Percentiles rank a stretch among this genome's conserved stretches.
These are phyloP conservation scores for Raphanus sativus DNA, from an alignment of 345 rosid species.

Conservation along the genomic window DNA sequence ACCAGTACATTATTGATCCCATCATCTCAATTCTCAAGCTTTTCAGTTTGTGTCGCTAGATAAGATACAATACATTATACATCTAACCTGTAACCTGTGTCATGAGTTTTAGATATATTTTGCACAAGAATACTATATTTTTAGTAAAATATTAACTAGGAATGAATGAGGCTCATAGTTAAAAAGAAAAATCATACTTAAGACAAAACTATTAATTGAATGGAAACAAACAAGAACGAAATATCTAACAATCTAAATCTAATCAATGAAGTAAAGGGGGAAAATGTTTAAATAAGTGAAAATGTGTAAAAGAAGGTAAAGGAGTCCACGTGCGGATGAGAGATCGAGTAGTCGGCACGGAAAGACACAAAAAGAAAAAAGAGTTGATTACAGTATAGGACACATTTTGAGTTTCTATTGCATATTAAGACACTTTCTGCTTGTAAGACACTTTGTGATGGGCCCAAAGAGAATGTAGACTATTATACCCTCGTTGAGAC, in stretches of 20 bases:
- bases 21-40: background rate
- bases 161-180: background rate
- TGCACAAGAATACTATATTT: background rate
- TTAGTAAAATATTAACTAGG: background rate
- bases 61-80: too few relatives aligned
- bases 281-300: background rate
- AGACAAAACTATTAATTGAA: background rate
- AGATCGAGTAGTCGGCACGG: slow-evolving; percentile 1
- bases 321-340: slow-evolving; percentile 24
- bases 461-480: too few relatives aligned
- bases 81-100: background rate
- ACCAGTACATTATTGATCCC: background rate
- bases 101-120: background rate
- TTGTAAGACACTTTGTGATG: too few relatives aligned
- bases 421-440: too few relatives aligned
- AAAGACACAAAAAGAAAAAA: slow-evolving; percentile 8
- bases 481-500: too few relatives aligned
- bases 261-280: background rate
- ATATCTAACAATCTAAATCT: background rate
- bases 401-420: too few relatives aligned
- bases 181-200: background rate
- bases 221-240: background rate
- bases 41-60: background rate
- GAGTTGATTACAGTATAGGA: too few relatives aligned
- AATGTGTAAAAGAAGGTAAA: slow-evolving; percentile 14